These are phyloP conservation scores for Penicillium sp. DNA, from an alignment of 2,329 filamentous ascomycete genomes.

Conservation along the genomic window DNA sequence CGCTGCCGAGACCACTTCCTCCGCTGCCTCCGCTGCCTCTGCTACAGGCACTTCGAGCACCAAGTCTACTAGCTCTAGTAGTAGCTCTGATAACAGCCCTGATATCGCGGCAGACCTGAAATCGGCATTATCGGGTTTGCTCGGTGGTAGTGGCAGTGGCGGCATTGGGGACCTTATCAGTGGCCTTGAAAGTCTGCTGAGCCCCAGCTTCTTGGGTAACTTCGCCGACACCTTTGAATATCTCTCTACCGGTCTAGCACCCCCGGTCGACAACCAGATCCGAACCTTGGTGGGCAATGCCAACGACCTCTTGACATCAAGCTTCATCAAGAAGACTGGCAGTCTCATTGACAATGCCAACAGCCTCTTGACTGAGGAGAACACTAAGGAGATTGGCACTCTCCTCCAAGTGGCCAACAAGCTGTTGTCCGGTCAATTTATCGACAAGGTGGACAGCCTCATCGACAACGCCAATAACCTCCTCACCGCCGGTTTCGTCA, in stretches of 20 bases:
- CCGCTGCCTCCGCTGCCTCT: conserved; percentile 8
- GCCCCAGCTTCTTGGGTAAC: conserved; percentile 23
- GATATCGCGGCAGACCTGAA: conserved; percentile 7
- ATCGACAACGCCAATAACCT: conserved; percentile 25
- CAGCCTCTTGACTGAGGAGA: conserved; percentile 19
- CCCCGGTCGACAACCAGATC: conserved; percentile 27
- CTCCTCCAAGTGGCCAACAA: background rate
- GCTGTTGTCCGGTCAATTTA: background rate
- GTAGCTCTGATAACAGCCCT: background rate
- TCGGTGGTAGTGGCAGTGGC: conserved; percentile 1
- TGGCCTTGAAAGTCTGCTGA: conserved; percentile 18
- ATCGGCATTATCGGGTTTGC: conserved; percentile 3
- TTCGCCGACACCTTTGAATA: conserved; percentile 27
- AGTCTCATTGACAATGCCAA: conserved; percentile 18
- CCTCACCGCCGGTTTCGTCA: conserved; percentile 28
- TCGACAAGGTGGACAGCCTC: conserved; percentile 15
- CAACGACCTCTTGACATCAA: conserved; percentile 23
- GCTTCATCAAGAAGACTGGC: conserved; percentile 18
- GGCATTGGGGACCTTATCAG: conserved; percentile 2
- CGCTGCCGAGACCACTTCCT: background rate
- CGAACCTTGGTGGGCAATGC: conserved; percentile 31
- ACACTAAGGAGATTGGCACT: conserved; percentile 13
- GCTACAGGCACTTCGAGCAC: conserved; percentile 2
- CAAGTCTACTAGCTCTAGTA: conserved; percentile 10
- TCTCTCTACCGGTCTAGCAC: conserved; percentile 26